Percentiles rank a stretch among this genome's conserved stretches.
These are phyloP conservation scores for Hortaea werneckii DNA, from an alignment of 2,329 filamentous ascomycete genomes.

Conservation along the genomic window DNA sequence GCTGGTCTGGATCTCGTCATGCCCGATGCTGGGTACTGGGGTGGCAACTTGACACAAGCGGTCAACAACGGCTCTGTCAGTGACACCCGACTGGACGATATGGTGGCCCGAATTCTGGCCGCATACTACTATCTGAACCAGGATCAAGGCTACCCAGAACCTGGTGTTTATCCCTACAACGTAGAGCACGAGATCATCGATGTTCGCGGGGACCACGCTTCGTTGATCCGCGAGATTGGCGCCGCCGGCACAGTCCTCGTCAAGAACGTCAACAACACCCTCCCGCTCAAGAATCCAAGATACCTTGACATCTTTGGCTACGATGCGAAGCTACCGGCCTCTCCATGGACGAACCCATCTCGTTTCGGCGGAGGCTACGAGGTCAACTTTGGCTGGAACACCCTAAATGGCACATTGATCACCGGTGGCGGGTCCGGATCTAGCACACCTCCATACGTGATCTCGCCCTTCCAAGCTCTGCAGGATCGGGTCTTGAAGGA, in stretches of 20 bases:
- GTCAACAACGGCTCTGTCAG: conserved; percentile 20
- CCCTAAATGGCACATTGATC: conserved; percentile 32
- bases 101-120: conserved; percentile 77
- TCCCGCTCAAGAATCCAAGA: conserved; percentile 41
- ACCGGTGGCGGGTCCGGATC: conserved; percentile 74
- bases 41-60: conserved; percentile 14
- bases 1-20: conserved; percentile 21
- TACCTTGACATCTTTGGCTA: not conserved
- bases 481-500: not conserved
- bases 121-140: conserved; percentile 85
- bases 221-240: conserved; percentile 42
- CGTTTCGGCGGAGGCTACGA: conserved; percentile 48
- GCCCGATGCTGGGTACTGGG: conserved; percentile 11
- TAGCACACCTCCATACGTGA: conserved; percentile 48
- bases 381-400: conserved; percentile 49
- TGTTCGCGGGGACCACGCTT: conserved; percentile 37
- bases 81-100: conserved; percentile 62
- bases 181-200: not conserved
- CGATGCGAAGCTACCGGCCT: conserved; percentile 24
- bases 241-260: conserved; percentile 48
- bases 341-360: not conserved
- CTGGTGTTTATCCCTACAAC: conserved; percentile 7
- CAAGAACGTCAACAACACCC: conserved; percentile 52
- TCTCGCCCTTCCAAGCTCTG: not conserved
- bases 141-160: conserved; percentile 50